Base-by-base conservation (phyloP, 2,329 filamentous ascomycete species). In the Delphinella strobiligena region DNA sequence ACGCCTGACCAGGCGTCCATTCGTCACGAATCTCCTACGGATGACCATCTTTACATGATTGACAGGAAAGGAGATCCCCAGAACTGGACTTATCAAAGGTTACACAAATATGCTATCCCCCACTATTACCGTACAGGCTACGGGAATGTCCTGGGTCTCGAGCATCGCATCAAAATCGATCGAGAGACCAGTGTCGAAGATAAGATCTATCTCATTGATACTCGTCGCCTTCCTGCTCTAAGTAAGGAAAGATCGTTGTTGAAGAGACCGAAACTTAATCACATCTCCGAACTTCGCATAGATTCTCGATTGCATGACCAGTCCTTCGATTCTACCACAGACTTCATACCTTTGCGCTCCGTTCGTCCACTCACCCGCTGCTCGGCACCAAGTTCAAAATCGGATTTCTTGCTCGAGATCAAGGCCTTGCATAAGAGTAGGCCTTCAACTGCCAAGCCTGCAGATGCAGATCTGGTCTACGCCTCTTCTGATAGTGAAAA, bases 51-150 rank as follows among this genome's bases (percentile, higher is more conserved):
- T 3, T 88, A 75, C 55, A 51, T 75, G 33, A 52, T 83, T 37
- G 89, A 96, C 59, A 75, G 67, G 31, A 78, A 76, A 52, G 88
- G 89, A 0, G 89, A 96, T 51, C 65, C 71, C 4, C 71, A 86
- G 35, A 86, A 91, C 47, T 59, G 81, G 33, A 71, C 72, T 18
- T 95, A 88, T 55, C 84, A 83, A 2, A 72, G 74, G 19, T 69
- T 82, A 30, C 78, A 94, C 54, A 75, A 74, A 27, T 82, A 82
- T 47, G 73, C 71, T 39, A 62, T 93, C 9, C 86, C 87, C 0
- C 51, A 61, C 2, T 95, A 93, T 54, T 70, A 71, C 45, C 78
- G 85, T 4, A 64, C 65, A 45, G 83, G 86, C 11, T 65, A 67
- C 40, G 86, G 86, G 2, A 70, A 68, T 42, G 65, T 95, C 1